These are phyloP conservation scores for Plantago elongata DNA, from an alignment of 257 asterid genomes.

Conservation along the genomic window DNA sequence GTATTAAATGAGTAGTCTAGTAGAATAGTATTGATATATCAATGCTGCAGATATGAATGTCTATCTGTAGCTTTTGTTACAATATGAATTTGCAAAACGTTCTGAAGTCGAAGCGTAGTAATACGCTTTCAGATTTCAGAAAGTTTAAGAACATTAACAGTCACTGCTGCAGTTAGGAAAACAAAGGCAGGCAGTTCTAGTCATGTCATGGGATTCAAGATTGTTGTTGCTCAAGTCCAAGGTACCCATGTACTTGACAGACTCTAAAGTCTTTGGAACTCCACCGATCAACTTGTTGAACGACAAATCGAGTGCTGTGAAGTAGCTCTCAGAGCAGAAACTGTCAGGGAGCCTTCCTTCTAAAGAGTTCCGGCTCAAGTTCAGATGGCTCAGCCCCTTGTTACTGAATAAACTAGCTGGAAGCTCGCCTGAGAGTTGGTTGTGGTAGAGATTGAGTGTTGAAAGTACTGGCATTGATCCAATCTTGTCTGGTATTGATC, in stretches of 20 bases:
- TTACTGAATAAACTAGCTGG: constrained; percentile 27
- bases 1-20: too few relatives aligned
- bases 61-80: too few relatives aligned
- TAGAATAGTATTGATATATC: too few relatives aligned
- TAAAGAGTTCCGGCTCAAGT: constrained; percentile 43
- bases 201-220: constrained; percentile 12
- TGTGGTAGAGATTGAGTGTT: constrained; percentile 20
- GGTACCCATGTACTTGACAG: constrained; percentile 48
- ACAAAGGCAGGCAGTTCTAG: constrained; percentile 6
- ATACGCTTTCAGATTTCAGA: neutral
- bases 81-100: neutral
- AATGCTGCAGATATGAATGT: too few relatives aligned
- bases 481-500: constrained; percentile 34
- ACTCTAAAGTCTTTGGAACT: constrained; percentile 41
- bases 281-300: constrained; percentile 41
- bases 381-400: constrained; percentile 38
- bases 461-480: constrained; percentile 32
- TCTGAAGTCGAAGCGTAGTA: neutral
- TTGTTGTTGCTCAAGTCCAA: constrained; percentile 58
- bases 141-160: neutral
- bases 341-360: constrained; percentile 48
- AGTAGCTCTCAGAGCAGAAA: constrained; percentile 41
- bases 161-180: neutral
- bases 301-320: constrained; percentile 47
- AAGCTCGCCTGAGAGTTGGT: constrained; percentile 29